These are phyloP conservation scores for Thalassiosira sp. DNA, from an alignment of 352 stramenopile species.

Conservation along the genomic window DNA sequence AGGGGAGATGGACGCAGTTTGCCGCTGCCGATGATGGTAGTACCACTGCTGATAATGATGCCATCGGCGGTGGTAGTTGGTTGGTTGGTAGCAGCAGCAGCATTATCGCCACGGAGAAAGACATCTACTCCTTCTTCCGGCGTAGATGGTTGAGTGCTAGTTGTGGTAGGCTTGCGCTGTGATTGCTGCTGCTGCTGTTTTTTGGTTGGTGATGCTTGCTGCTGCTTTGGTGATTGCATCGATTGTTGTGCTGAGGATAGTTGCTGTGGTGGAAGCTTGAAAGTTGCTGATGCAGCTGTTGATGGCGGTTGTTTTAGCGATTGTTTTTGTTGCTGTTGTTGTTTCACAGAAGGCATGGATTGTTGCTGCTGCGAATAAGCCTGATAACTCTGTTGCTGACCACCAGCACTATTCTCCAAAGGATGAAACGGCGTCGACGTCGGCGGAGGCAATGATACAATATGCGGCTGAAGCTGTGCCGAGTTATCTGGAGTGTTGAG, in stretches of 20 bases:
- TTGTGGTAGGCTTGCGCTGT: too few species aligned
- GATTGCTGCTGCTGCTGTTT: background rate
- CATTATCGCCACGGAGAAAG: constrained; percentile 62
- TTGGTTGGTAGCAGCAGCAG: too few species aligned
- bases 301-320: background rate
- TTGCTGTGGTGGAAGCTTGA: background rate
- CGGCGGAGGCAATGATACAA: constrained; percentile 13
- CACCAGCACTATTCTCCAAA: too few species aligned
- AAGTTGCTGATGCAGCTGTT: background rate
- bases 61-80: background rate
- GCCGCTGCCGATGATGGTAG: constrained; percentile 14
- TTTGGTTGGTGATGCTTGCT: constrained; percentile 2
- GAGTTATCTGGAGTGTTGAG: constrained; percentile 3
- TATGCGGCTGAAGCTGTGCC: constrained; percentile 17
- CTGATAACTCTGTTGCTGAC: background rate
- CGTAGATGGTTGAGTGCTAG: background rate
- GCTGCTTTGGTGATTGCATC: background rate
- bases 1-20: constrained; percentile 41
- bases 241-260: background rate
- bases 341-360: too few species aligned
- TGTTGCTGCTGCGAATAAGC: background rate
- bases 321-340: too few species aligned
- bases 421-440: background rate
- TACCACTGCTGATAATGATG: constrained; percentile 12
- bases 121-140: constrained; percentile 61